These are phyloP conservation scores for Candida succiphila DNA, from an alignment of 805 yeast species.

Conservation along the genomic window DNA sequence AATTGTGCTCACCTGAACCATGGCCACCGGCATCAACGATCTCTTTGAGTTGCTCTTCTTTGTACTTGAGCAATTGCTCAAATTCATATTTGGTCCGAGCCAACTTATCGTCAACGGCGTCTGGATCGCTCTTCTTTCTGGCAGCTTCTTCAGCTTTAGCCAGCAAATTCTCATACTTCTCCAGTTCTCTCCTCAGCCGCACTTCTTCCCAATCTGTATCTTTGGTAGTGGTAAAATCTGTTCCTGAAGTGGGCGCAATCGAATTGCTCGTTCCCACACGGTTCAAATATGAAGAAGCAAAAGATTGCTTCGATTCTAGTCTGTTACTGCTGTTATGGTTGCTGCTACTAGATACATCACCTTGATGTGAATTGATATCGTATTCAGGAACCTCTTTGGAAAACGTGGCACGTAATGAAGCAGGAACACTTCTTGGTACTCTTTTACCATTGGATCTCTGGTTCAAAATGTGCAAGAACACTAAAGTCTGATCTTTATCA, in stretches of 20 bases:
- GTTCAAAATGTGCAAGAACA: conserved; percentile 81
- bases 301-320: conserved; percentile 22
- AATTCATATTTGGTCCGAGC: conserved; percentile 46
- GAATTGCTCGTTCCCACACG: conserved; percentile 43
- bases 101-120: conserved; percentile 13
- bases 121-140: conserved; percentile 17
- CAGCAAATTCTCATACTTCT: conserved; percentile 62
- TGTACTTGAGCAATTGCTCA: conserved; percentile 74
- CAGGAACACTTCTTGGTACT: conserved; percentile 92
- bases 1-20: conserved; percentile 19
- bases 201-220: conserved; percentile 95
- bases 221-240: conserved; percentile 61
- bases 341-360: conserved; percentile 18
- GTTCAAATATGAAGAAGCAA: conserved; percentile 45
- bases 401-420: conserved; percentile 82
- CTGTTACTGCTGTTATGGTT: conserved; percentile 11
- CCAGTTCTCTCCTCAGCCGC: conserved; percentile 66
- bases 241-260: conserved; percentile 34
- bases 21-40: conserved; percentile 18
- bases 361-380: conserved; percentile 47
- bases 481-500: conserved; percentile 87
- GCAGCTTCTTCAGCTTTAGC: conserved; percentile 43
- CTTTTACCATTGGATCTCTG: conserved; percentile 73
- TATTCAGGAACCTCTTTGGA: conserved; percentile 76
- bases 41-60: conserved; percentile 45